These are phyloP conservation scores for Penicillium concentricum DNA, from an alignment of 2,329 filamentous ascomycete species.

Conservation along the genomic window DNA sequence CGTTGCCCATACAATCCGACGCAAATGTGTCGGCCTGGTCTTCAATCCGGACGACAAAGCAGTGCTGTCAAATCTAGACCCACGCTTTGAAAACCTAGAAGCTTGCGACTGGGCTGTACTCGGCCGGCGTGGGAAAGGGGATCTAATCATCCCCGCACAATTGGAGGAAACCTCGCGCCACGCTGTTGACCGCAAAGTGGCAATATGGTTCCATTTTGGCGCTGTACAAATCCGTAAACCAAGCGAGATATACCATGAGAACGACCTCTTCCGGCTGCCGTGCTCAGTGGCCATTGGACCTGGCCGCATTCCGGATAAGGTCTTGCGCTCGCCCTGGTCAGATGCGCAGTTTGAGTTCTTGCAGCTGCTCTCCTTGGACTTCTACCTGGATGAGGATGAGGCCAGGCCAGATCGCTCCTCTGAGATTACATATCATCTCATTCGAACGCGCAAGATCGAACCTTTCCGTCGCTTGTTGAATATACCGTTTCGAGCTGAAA, in stretches of 20 bases:
- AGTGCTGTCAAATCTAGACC: conserved; percentile 25
- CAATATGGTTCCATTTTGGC: conserved; percentile 41
- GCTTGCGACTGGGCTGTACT: conserved; percentile 20
- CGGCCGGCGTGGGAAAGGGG: conserved; percentile 32
- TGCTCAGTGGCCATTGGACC: conserved; percentile 25
- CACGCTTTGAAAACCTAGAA: conserved; percentile 23
- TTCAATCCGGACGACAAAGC: conserved; percentile 27
- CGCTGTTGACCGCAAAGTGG: conserved; percentile 27
- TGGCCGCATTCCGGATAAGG: conserved; percentile 39
- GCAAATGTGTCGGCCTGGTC: conserved; percentile 29
- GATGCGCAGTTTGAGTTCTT: conserved; percentile 40
- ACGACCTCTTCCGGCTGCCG: conserved; percentile 38
- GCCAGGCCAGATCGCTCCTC: conserved; percentile 28
- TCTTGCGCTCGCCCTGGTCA: conserved; percentile 42
- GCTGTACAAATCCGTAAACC: conserved; percentile 35
- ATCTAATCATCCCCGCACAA: conserved; percentile 29
- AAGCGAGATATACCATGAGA: conserved; percentile 28
- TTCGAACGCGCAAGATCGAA: conserved; percentile 34
- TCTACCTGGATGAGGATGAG: conserved; percentile 40
- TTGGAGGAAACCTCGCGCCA: not conserved
- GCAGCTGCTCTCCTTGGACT: conserved; percentile 34
- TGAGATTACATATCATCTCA: conserved; percentile 33
- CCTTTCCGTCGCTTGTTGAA: conserved; percentile 34
- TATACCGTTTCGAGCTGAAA: conserved; percentile 31
- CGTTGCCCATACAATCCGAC: conserved; percentile 34